Percentiles rank a stretch among this genome's conserved stretches.
Conservation (phyloP, 495 filamentous ascomycete genomes). For the Penicillium lagena region DNA sequence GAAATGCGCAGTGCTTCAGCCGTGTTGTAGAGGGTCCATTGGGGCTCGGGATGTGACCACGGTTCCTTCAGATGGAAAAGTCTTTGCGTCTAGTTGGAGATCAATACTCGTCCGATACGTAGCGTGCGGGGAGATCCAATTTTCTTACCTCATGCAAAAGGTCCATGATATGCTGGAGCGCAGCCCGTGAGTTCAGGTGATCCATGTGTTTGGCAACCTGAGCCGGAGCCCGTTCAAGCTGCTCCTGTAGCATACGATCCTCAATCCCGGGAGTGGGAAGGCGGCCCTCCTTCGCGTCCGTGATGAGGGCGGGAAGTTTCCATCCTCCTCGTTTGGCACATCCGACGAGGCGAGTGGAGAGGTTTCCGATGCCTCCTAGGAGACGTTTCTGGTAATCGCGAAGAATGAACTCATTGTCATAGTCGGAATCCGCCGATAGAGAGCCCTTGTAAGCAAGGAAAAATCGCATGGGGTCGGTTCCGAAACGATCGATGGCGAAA, state of each 20-base stretch:
- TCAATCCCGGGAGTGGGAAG: slow-evolving; percentile 18
- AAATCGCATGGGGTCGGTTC: slow-evolving; percentile 79
- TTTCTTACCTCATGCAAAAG: slow-evolving; percentile 45
- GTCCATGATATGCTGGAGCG: slow-evolving; percentile 61
- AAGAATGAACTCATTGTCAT: slow-evolving; percentile 71
- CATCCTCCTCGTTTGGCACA: slow-evolving; percentile 47
- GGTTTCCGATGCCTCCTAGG: slow-evolving; percentile 70
- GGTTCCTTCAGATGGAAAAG: slow-evolving; percentile 57
- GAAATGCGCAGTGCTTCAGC: slow-evolving; percentile 74
- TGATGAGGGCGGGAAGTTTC: slow-evolving; percentile 51
- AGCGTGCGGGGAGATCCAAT: slow-evolving; percentile 4
- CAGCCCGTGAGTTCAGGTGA: slow-evolving; percentile 54
- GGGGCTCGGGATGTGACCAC: slow-evolving; percentile 45
- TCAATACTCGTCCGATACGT: slow-evolving; percentile 7
- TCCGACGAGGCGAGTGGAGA: slow-evolving; percentile 61
- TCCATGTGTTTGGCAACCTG: slow-evolving; percentile 53
- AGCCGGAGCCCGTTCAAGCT: slow-evolving; percentile 27
- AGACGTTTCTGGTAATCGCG: slow-evolving; percentile 72
- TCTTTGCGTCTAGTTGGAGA: slow-evolving; percentile 54
- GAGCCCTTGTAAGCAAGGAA: slow-evolving; percentile 77
- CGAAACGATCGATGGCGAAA: slow-evolving; percentile 84
- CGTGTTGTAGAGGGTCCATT: slow-evolving; percentile 57
- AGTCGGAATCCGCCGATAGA: slow-evolving; percentile 70
- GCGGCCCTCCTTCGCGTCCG: slow-evolving; percentile 26
- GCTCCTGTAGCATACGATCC: slow-evolving; percentile 25